phyloP scores from a whole-genome alignment of 2,329 filamentous ascomycete genomes.

The Fusarium sp. region DNA sequence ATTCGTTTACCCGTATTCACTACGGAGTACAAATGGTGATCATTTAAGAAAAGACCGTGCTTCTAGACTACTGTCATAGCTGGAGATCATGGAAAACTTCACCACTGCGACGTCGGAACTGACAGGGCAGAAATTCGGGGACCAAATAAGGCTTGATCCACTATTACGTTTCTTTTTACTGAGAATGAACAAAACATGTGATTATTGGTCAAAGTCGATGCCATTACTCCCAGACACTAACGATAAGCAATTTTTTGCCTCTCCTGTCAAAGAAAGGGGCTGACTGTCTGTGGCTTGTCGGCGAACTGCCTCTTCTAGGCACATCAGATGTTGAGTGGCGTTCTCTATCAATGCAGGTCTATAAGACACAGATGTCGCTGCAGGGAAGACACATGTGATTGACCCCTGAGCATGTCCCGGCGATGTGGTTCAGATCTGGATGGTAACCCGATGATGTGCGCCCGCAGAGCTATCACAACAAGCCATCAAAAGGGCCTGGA shows the following conservation, averaged over 20 bases:
- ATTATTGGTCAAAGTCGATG: not conserved
- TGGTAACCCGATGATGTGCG: slow-evolving; percentile 7
- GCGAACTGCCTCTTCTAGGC: not conserved
- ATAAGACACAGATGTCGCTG: not conserved
- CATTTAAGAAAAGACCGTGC: not conserved
- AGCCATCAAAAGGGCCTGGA: not conserved
- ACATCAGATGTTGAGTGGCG: not conserved
- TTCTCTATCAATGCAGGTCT: not conserved
- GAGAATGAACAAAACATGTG: not conserved
- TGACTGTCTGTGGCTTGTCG: not conserved
- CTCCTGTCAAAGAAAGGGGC: not conserved
- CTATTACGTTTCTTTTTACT: not conserved
- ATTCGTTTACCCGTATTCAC: not conserved
- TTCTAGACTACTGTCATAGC: not conserved
- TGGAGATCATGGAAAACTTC: not conserved
- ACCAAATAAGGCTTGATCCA: not conserved
- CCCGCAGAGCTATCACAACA: not conserved
- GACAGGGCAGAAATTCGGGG: not conserved
- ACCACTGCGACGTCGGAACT: not conserved
- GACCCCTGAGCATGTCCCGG: slow-evolving; percentile 7
- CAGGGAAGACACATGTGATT: not conserved
- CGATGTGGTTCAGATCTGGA: slow-evolving; percentile 24
- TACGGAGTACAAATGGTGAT: not conserved
- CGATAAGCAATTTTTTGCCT: not conserved
- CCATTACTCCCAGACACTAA: not conserved